phyloP scores from a whole-genome alignment of 768 basidiomycete genomes.

The Dioszegia hungarica region DNA sequence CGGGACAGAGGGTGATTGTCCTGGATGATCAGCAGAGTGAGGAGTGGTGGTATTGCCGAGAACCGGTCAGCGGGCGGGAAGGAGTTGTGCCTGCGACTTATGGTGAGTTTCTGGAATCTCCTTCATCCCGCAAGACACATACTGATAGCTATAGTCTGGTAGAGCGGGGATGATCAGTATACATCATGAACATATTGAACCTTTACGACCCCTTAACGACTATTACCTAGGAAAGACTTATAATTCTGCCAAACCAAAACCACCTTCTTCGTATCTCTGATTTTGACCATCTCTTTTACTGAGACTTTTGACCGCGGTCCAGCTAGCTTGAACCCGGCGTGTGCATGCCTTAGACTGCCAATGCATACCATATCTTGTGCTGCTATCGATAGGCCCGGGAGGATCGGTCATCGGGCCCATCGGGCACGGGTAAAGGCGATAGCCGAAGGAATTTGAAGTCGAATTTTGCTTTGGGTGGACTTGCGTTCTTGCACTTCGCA shows the following conservation, averaged over 20 bases:
- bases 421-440: no score
- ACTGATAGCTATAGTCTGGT: slow-evolving; percentile 1
- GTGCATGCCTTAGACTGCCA: no score
- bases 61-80: slow-evolving; percentile 70
- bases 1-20: slow-evolving; percentile 42
- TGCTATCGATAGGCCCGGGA: no score
- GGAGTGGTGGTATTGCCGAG: slow-evolving; percentile 93
- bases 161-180: not conserved
- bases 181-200: not conserved
- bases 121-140: no score
- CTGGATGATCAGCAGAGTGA: slow-evolving; percentile 54
- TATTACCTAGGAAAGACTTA: not conserved
- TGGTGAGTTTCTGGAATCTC: slow-evolving; percentile 22
- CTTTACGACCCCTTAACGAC: not conserved
- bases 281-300: not conserved
- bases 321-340: no score
- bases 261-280: not conserved
- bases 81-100: slow-evolving; percentile 90
- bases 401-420: no score
- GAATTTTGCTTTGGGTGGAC: no score
- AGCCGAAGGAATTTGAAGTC: no score
- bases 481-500: no score
- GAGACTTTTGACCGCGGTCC: no score
- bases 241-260: not conserved
- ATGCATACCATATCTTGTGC: not conserved